Conservation (phyloP, 2,329 filamentous ascomycete species). For the Aspergillus quadrilineatus region DNA sequence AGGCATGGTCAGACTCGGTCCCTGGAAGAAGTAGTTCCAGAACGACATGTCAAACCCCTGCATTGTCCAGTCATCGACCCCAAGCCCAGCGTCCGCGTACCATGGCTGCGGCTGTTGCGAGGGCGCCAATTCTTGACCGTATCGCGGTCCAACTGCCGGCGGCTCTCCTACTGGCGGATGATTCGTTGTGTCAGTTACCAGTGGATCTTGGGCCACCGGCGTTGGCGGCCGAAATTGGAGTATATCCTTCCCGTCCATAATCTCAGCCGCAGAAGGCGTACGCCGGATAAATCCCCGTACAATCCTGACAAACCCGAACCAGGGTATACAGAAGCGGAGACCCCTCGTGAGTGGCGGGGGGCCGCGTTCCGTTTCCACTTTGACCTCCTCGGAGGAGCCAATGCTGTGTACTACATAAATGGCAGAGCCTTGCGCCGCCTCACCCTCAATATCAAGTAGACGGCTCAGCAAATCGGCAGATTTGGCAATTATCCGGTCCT, state of each 20-base stretch:
- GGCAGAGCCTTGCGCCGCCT: constrained; percentile 6
- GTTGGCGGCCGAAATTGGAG: neutral
- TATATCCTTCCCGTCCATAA: neutral
- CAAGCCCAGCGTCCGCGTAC: neutral
- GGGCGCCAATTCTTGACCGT: neutral
- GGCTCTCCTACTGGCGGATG: neutral
- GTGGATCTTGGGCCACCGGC: neutral
- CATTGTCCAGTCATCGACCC: constrained; percentile 7
- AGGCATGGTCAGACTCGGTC: neutral
- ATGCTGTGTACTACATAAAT: constrained; percentile 4
- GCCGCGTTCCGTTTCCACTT: neutral
- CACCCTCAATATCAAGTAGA: constrained; percentile 21
- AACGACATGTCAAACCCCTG: constrained; percentile 13
- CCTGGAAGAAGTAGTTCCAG: constrained; percentile 4
- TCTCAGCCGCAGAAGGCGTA: neutral
- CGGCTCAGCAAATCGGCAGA: constrained; percentile 18
- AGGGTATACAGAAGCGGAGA: constrained; percentile 45
- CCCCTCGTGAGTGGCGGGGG: constrained; percentile 12
- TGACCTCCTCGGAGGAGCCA: neutral
- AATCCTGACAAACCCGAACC: constrained; percentile 44
- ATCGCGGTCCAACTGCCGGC: too few relatives aligned
- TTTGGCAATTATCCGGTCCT: constrained; percentile 33
- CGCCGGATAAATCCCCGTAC: constrained; percentile 13
- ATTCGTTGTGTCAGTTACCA: too few relatives aligned
- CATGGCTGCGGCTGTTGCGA: neutral